Evolutionary conservation across 2,329 filamentous ascomycete species (phyloP).

Genomic region (Verticillium nubilum): DNA sequence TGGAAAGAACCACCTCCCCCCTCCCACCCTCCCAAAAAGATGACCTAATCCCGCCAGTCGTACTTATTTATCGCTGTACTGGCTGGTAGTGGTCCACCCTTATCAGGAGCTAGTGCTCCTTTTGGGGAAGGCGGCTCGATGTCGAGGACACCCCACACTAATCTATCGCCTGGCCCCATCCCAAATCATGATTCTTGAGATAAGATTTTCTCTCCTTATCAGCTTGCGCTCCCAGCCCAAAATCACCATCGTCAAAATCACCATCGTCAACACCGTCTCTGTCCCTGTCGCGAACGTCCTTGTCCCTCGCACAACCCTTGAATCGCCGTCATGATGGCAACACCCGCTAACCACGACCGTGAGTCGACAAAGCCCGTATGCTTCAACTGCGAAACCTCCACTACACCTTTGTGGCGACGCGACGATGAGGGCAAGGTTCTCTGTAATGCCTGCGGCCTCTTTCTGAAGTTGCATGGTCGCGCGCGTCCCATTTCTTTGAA

Average conservation of each 20-base stretch:
- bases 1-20: not conserved
- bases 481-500: constrained; percentile 93
- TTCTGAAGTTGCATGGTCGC: constrained; percentile 92
- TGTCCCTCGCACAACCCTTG: constrained; percentile 10
- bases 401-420: constrained; percentile 93
- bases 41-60: not conserved
- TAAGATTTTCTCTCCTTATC: constrained; percentile 4
- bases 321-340: constrained; percentile 42
- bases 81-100: not conserved
- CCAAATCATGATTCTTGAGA: constrained; percentile 6
- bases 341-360: constrained; percentile 49
- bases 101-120: not conserved
- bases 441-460: constrained; percentile 97
- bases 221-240: not conserved
- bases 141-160: not conserved
- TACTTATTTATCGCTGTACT: not conserved
- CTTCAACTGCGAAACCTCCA: constrained; percentile 93
- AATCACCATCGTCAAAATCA: not conserved
- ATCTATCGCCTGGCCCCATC: not conserved
- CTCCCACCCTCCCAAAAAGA: not conserved
- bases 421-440: constrained; percentile 94
- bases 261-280: not conserved
- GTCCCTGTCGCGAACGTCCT: not conserved
- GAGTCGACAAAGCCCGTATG: constrained; percentile 82
- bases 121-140: not conserved